These are phyloP conservation scores for Litchi chinensis DNA, from an alignment of 345 rosid species.

Conservation along the genomic window DNA sequence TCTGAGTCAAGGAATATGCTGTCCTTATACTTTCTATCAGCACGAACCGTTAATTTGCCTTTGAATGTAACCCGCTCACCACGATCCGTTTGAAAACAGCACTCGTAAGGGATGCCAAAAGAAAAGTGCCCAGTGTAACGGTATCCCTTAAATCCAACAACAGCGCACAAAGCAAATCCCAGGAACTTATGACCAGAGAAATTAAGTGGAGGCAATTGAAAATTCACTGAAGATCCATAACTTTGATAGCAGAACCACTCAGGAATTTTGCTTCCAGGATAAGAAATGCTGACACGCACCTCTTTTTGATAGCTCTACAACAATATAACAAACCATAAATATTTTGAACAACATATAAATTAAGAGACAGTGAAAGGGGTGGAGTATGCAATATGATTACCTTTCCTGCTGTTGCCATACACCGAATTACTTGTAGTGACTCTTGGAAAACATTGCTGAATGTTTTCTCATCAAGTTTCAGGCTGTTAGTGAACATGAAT, in stretches of 20 bases:
- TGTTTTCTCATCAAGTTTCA: neutral
- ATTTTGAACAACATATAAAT: neutral
- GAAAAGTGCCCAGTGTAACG: neutral
- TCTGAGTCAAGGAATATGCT: neutral
- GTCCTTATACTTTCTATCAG: neutral
- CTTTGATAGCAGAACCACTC: neutral
- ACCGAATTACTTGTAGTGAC: neutral
- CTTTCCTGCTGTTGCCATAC: neutral
- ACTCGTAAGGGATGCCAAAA: neutral
- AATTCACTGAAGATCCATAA: neutral
- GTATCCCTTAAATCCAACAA: neutral
- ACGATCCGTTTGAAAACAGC: neutral
- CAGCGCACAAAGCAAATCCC: slow-evolving; percentile 4
- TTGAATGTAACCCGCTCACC: neutral
- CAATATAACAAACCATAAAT: neutral
- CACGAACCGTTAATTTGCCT: neutral
- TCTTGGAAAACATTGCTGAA: neutral
- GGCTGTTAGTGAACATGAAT: neutral
- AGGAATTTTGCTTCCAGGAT: slow-evolving; percentile 12
- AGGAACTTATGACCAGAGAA: neutral
- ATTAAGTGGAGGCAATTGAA: neutral
- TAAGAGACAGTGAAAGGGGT: neutral
- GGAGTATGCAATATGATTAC: too few relatives aligned
- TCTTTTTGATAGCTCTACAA: neutral
- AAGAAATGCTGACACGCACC: neutral